Base-by-base conservation (phyloP, 192 early-diverging fungal species). In the Gamsiella multidivaricata region DNA sequence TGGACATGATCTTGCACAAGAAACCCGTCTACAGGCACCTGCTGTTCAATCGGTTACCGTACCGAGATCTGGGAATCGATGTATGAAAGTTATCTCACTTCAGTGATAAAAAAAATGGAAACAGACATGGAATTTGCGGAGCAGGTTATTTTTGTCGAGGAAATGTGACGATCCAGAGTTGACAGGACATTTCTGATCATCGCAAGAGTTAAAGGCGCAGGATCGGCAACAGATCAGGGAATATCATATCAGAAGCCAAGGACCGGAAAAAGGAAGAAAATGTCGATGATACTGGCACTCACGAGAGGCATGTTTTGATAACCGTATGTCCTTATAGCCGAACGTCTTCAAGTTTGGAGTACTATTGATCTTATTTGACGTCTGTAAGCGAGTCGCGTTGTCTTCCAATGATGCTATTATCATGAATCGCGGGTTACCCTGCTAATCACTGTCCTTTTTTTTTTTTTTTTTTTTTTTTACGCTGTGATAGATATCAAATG, bases 1-100 rank as follows among this genome's bases (percentile, higher is more conserved):
- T 97, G 66, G 95, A 97, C 81, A 93, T 97, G 94, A 72, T 96
- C 15, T 83, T 97, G 45, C 91, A 93, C 73, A 94, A 94, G 78
- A 87, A 90, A 41, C 92, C 92, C 59, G 94, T 92, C 3, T 97
- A 94, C 80, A 86, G 94, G 8, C 95, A 97, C 72, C 55, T 97
- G 51, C 72, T 97, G 15, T 91, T 93, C 64, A 97, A 97, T 81
- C 85, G 91, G 54, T 81, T 91, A 54, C 82, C 83, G 47, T 88
- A 90, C 55, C 82, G 80, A 11, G 80, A 78, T 61, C 46, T 71
- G 52, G 82, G 79, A 0, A 70, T 80, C 32, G 79, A 81, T 75
- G 83, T 81, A 72, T 66, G 68, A n/a, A 28, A 39, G 15, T 39
- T 22, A 31, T 53, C 55, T n/a, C 29, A 26, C 9, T 6, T 23